A percentile compares a stretch with the other conserved stretches of the same genome.
phyloP scores from a whole-genome alignment of 2,329 filamentous ascomycete species.

The Pestalotiopsis fici region DNA sequence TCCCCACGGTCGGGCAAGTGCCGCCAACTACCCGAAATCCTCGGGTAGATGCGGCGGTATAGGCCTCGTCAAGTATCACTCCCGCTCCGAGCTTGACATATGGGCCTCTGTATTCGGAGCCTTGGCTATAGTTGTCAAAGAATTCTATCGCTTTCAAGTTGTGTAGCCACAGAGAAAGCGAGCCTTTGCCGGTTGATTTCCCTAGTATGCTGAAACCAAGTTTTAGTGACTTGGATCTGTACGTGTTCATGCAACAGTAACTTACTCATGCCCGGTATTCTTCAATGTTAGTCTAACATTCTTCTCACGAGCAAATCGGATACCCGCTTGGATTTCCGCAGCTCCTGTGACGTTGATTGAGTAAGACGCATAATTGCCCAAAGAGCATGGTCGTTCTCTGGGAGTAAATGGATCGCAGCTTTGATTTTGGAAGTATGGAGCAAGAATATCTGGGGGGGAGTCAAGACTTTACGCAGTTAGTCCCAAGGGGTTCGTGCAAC shows the following conservation, averaged over 20 bases:
- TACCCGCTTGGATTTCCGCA: conserved; percentile 15
- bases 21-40: conserved; percentile 10
- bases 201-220: conserved; percentile 34
- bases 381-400: neutral
- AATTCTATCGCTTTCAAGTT: conserved; percentile 40
- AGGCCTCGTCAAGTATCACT: conserved; percentile 1
- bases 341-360: conserved; percentile 24
- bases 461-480: neutral
- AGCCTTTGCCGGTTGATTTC: conserved; percentile 51
- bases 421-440: neutral
- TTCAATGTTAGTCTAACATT: conserved; percentile 47
- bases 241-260: neutral
- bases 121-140: conserved; percentile 12
- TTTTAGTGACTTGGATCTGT: neutral
- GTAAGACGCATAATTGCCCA: conserved; percentile 17
- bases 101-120: conserved; percentile 37
- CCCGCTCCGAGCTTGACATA: conserved; percentile 14
- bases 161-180: conserved; percentile 47
- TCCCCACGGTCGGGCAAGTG: conserved; percentile 9
- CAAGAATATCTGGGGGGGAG: neutral
- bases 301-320: conserved; percentile 35
- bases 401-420: conserved; percentile 4
- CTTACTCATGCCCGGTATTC: conserved; percentile 49
- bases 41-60: neutral
- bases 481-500: neutral